These are phyloP conservation scores for Rhodamnia rubescens DNA, from an alignment of 345 rosid species.

Conservation along the genomic window DNA sequence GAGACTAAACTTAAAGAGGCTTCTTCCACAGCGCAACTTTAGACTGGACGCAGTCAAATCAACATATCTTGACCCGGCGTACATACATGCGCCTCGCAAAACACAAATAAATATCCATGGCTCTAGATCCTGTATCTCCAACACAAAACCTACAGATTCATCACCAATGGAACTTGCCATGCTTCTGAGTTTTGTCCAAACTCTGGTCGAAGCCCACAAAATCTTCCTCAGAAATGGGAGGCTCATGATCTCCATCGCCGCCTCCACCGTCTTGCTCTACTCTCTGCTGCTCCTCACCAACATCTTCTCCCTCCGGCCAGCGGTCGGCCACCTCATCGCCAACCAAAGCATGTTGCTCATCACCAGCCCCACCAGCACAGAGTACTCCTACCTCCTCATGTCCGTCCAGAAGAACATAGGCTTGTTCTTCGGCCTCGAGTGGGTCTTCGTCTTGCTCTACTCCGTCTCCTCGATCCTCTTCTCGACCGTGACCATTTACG, in stretches of 20 bases:
- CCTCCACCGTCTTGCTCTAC: slow-evolving; percentile 10
- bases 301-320: slow-evolving; percentile 15
- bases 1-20: neutral
- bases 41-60: neutral
- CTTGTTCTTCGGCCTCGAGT: slow-evolving; percentile 4
- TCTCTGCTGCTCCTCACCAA: slow-evolving; percentile 12
- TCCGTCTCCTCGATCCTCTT: slow-evolving; percentile 11
- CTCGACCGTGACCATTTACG: slow-evolving; percentile 15
- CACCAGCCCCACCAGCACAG: slow-evolving; percentile 13
- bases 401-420: slow-evolving; percentile 8
- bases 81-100: too few relatives aligned
- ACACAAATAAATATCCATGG: neutral
- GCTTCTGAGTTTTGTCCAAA: slow-evolving; percentile 9
- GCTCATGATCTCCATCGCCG: slow-evolving; percentile 24
- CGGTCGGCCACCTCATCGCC: slow-evolving; percentile 9
- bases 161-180: neutral
- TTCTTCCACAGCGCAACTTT: neutral
- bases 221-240: slow-evolving; percentile 25
- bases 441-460: slow-evolving; percentile 2
- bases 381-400: slow-evolving; percentile 10
- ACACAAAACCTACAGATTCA: neutral
- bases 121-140: neutral
- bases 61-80: neutral
- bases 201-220: slow-evolving; percentile 25
- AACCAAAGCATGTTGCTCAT: slow-evolving; percentile 8